Evolutionary conservation across 2,329 filamentous ascomycete genomes (phyloP).

Genomic region (Pseudogymnoascus sp.): DNA sequence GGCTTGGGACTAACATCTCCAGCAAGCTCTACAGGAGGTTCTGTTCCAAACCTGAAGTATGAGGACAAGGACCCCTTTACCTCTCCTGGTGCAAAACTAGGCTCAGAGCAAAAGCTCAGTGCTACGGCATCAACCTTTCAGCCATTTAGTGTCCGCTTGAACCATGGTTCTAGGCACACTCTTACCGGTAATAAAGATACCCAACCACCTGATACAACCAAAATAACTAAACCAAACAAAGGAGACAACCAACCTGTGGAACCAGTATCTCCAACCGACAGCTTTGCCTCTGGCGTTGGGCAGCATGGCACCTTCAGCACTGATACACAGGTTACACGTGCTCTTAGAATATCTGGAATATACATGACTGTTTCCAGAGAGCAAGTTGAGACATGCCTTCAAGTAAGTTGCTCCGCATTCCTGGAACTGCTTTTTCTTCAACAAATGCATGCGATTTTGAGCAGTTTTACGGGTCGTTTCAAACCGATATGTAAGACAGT

Average conservation of each 20-base stretch:
- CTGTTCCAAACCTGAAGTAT: constrained; percentile 15
- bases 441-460: background rate
- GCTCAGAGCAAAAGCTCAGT: constrained; percentile 44
- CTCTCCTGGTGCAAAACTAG: constrained; percentile 25
- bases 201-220: background rate
- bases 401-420: constrained; percentile 15
- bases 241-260: background rate
- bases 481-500: background rate
- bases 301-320: constrained; percentile 23
- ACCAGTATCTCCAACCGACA: background rate
- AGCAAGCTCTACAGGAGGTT: constrained; percentile 16
- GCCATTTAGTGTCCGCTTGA: constrained; percentile 32
- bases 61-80: constrained; percentile 48
- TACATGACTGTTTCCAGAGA: constrained; percentile 15
- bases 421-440: background rate
- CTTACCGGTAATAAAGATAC: background rate
- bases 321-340: constrained; percentile 20
- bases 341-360: constrained; percentile 21
- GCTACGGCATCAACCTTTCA: constrained; percentile 56
- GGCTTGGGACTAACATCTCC: constrained; percentile 16
- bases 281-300: background rate
- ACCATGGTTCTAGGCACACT: background rate
- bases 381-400: constrained; percentile 16
- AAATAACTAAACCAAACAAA: background rate
- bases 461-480: too few relatives aligned